These are phyloP conservation scores for Reutealis trisperma DNA, from an alignment of 345 rosid species.

Conservation along the genomic window DNA sequence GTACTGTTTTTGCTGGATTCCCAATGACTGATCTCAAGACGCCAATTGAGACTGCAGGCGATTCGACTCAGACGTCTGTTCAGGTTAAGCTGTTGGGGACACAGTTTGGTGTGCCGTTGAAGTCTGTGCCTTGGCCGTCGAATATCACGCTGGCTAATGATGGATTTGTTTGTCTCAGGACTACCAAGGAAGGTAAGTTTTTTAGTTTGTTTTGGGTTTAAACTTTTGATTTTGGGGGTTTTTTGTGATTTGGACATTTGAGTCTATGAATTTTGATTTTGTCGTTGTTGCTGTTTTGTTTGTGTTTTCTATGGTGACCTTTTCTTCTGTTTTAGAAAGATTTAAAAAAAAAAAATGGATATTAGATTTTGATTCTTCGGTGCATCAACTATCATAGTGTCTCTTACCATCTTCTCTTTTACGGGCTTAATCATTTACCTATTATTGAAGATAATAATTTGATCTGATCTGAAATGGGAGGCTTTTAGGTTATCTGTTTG, in stretches of 20 bases:
- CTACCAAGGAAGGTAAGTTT: conserved; percentile 52
- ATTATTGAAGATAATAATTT: background rate
- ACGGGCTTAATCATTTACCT: background rate
- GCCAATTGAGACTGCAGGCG: conserved; percentile 94
- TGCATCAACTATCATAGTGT: background rate
- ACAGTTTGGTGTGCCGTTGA: conserved; percentile 78
- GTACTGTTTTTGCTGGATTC: conserved; percentile 73
- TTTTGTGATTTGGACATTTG: background rate
- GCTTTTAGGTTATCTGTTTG: background rate
- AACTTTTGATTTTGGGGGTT: background rate
- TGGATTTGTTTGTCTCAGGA: conserved; percentile 62
- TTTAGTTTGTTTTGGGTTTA: background rate
- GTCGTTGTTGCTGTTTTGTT: background rate
- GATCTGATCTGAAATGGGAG: conserved; percentile 1
- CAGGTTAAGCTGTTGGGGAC: conserved; percentile 79
- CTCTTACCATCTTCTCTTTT: background rate
- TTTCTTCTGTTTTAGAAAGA: background rate
- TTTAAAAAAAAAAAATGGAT: background rate
- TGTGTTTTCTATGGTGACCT: background rate
- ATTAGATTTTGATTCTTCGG: background rate
- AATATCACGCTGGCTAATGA: conserved; percentile 72
- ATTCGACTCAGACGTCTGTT: conserved; percentile 69
- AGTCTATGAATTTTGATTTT: background rate
- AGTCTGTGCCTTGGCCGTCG: conserved; percentile 64
- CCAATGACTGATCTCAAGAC: conserved; percentile 80